A percentile compares a stretch with the other conserved stretches of the same genome.
phyloP scores from a whole-genome alignment of 192 early-diverging fungal genomes.

The Pilaira anomala region DNA sequence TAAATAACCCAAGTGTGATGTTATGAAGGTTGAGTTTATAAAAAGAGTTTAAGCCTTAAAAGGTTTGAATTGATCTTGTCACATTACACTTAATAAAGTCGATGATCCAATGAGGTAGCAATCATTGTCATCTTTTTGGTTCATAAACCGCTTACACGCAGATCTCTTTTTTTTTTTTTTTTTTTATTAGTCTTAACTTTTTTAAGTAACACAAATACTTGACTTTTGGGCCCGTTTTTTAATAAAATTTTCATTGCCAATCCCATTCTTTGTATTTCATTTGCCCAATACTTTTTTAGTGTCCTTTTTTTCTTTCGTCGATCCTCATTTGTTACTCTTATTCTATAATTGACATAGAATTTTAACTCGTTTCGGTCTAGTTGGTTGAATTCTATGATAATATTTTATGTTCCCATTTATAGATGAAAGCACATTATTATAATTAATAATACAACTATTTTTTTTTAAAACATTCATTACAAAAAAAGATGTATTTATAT shows the following conservation, averaged over 20 bases:
- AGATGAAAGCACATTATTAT: too few relatives aligned
- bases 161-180: conserved; percentile 1
- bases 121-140: background rate
- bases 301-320: background rate
- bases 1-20: too few relatives aligned
- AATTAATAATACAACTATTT: too few relatives aligned
- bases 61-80: conserved; percentile 9
- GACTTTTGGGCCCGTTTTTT: too few relatives aligned
- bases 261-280: conserved; percentile 13
- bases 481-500: too few relatives aligned
- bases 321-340: background rate
- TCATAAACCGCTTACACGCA: conserved; percentile 12
- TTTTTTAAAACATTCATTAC: too few relatives aligned
- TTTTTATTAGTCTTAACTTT: conserved; percentile 6
- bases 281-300: conserved; percentile 5
- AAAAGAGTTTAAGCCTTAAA: conserved; percentile 1
- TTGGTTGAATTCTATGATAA: too few relatives aligned
- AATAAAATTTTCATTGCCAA: background rate
- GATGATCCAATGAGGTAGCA: conserved; percentile 12
- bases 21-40: too few relatives aligned
- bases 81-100: conserved; percentile 17
- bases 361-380: too few relatives aligned
- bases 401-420: too few relatives aligned
- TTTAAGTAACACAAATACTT: background rate
- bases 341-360: too few relatives aligned